Percentiles rank a stretch among this genome's conserved stretches.
These are phyloP conservation scores for Podaxis pistillaris DNA, from an alignment of 768 basidiomycete genomes.

Conservation along the genomic window DNA sequence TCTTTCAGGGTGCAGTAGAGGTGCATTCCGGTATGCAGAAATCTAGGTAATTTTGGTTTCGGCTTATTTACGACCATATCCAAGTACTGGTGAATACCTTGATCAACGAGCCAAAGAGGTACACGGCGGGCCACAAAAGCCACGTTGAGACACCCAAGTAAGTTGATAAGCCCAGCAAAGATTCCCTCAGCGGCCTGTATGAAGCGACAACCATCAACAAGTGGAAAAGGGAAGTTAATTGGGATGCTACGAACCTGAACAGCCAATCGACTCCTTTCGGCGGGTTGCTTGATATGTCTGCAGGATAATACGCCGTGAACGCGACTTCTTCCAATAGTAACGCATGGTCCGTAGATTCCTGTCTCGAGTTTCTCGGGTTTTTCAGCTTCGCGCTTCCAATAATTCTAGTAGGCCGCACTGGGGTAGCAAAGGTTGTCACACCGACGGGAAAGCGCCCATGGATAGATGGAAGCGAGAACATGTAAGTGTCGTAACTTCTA, in stretches of 20 bases:
- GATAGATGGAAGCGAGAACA: conserved; percentile 44
- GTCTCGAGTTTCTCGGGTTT: conserved; percentile 17
- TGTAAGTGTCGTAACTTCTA: conserved; percentile 13
- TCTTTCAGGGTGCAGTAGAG: conserved; percentile 41
- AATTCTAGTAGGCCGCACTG: conserved; percentile 34
- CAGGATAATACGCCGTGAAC: conserved; percentile 68
- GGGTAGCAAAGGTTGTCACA: conserved; percentile 54
- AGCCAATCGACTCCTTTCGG: conserved; percentile 56
- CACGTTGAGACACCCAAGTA: conserved; percentile 47
- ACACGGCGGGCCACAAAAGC: conserved; percentile 49
- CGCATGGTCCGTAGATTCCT: conserved; percentile 35
- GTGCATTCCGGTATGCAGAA: conserved; percentile 55
- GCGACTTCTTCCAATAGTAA: conserved; percentile 59
- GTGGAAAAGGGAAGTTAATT: neutral
- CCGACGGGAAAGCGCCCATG: conserved; percentile 56
- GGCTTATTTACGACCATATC: neutral
- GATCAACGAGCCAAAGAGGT: conserved; percentile 48
- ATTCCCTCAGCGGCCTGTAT: conserved; percentile 41
- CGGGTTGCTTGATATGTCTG: conserved; percentile 31
- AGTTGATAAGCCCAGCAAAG: conserved; percentile 45
- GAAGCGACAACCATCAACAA: neutral
- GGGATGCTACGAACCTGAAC: conserved; percentile 39
- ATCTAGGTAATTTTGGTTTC: conserved; percentile 34
- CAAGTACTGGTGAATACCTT: conserved; percentile 31
- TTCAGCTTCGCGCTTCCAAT: conserved; percentile 43